Evolutionary conservation across 176 grass and related monocot species (phyloP).

Genomic region (Metroxylon sagu): DNA sequence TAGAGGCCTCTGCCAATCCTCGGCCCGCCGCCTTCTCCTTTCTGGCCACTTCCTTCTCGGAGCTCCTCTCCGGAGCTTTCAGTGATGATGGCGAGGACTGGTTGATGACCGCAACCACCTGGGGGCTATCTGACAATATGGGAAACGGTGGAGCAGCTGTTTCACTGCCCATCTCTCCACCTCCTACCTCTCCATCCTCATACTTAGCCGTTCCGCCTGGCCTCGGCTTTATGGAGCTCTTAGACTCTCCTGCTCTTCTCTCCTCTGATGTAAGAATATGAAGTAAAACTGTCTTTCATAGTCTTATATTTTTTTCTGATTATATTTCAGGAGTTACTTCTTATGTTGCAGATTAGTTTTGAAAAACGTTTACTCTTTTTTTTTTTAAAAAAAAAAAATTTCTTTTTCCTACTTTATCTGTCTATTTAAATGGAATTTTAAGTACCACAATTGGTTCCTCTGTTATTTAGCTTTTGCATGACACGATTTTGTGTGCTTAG

Average conservation of each 20-base stretch:
- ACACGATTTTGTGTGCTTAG: no score
- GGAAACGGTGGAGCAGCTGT: constrained; percentile 7
- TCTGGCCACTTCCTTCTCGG: constrained; percentile 22
- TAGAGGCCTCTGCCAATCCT: constrained; percentile 13
- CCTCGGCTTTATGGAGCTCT: constrained; percentile 22
- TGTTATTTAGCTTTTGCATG: no score
- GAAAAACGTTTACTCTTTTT: no score
- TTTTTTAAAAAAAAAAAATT: no score
- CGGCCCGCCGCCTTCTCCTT: constrained; percentile 19
- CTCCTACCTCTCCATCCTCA: constrained; percentile 28
- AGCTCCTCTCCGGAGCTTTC: constrained; percentile 23
- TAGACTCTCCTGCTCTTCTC: constrained; percentile 26
- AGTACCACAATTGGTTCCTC: no score
- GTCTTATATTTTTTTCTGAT: no score
- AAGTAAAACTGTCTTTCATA: no score
- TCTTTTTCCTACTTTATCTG: no score
- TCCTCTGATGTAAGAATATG: constrained; percentile 17
- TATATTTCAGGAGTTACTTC: no score
- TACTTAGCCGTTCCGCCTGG: constrained; percentile 23
- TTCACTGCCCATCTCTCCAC: constrained; percentile 24
- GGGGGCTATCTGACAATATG: neutral
- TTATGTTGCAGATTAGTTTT: no score
- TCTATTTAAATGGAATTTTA: no score
- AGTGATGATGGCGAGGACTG: neutral
- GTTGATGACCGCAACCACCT: neutral